Percentiles rank a stretch among this genome's conserved stretches.
Conservation (phyloP, 2,329 filamentous ascomycete genomes). For the Phialophora expanda region DNA sequence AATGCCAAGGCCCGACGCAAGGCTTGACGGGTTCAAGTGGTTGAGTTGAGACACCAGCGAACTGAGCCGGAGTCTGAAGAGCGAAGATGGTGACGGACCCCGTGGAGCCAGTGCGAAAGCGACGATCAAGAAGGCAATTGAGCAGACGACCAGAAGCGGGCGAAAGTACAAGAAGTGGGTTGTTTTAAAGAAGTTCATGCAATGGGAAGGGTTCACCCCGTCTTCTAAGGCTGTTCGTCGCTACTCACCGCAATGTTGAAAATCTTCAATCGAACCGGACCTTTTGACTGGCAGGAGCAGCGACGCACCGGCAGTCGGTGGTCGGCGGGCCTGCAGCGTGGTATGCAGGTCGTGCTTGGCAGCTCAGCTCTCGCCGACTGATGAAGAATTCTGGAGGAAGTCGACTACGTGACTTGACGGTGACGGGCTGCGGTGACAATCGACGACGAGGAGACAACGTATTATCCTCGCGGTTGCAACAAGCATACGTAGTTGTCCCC, state of each 20-base stretch:
- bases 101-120: constrained; percentile 35
- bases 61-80: constrained; percentile 26
- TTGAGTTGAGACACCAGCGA: constrained; percentile 25
- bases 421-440: not conserved
- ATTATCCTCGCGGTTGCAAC: not conserved
- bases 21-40: not conserved
- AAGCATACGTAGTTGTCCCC: not conserved
- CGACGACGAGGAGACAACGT: not conserved
- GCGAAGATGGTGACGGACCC: constrained; percentile 18
- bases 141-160: constrained; percentile 20
- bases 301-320: not conserved
- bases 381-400: not conserved
- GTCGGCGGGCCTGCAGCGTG: constrained; percentile 1
- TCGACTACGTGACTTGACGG: not conserved
- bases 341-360: constrained; percentile 1
- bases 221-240: constrained; percentile 17
- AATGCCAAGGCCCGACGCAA: constrained; percentile 27
- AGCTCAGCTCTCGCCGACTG: not conserved
- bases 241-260: constrained; percentile 6
- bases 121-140: constrained; percentile 28
- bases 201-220: not conserved
- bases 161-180: constrained; percentile 2
- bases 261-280: not conserved
- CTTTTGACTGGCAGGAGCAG: constrained; percentile 2
- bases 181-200: constrained; percentile 5